These are phyloP conservation scores for Ploettnerulaceae sp. DNA, from an alignment of 2,329 filamentous ascomycete species.

Conservation along the genomic window DNA sequence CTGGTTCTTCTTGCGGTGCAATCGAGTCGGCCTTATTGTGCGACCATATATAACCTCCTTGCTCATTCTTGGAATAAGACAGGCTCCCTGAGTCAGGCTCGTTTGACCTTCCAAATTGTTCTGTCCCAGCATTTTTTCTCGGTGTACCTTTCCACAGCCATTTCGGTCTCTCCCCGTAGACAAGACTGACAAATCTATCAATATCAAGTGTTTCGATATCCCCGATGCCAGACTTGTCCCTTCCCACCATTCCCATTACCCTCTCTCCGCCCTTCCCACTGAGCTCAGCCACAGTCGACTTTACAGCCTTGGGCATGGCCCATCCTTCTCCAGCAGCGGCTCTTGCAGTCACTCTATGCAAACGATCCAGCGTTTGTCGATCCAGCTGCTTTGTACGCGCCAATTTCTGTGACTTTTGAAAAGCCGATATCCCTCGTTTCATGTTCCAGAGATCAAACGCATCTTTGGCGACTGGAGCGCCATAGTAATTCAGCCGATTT, in stretches of 20 bases:
- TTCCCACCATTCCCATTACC: slow-evolving; percentile 87
- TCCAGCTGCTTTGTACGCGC: slow-evolving; percentile 75
- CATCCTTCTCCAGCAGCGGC: slow-evolving; percentile 85
- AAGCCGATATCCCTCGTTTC: slow-evolving; percentile 78
- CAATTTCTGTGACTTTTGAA: slow-evolving; percentile 85
- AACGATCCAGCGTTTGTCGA: slow-evolving; percentile 71
- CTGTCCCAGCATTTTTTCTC: slow-evolving; percentile 53
- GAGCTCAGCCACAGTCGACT: slow-evolving; percentile 89
- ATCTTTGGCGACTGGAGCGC: slow-evolving; percentile 82
- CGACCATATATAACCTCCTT: slow-evolving; percentile 41
- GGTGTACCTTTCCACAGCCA: slow-evolving; percentile 95
- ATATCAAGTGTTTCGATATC: slow-evolving; percentile 91
- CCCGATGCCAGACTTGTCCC: slow-evolving; percentile 81
- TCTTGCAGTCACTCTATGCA: slow-evolving; percentile 83
- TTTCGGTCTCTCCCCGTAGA: slow-evolving; percentile 77
- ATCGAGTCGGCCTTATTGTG: slow-evolving; percentile 48
- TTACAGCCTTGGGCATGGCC: slow-evolving; percentile 89
- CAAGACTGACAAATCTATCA: slow-evolving; percentile 72
- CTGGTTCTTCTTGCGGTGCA: slow-evolving; percentile 48
- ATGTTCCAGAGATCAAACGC: slow-evolving; percentile 80
- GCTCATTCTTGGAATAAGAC: slow-evolving; percentile 54
- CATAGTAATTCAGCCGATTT: slow-evolving; percentile 80
- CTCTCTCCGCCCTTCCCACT: slow-evolving; percentile 92
- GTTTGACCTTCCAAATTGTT: slow-evolving; percentile 40
- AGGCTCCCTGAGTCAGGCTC: slow-evolving; percentile 43